phyloP scores from a whole-genome alignment of 768 basidiomycete species.

The Neoboletus magnificus region DNA sequence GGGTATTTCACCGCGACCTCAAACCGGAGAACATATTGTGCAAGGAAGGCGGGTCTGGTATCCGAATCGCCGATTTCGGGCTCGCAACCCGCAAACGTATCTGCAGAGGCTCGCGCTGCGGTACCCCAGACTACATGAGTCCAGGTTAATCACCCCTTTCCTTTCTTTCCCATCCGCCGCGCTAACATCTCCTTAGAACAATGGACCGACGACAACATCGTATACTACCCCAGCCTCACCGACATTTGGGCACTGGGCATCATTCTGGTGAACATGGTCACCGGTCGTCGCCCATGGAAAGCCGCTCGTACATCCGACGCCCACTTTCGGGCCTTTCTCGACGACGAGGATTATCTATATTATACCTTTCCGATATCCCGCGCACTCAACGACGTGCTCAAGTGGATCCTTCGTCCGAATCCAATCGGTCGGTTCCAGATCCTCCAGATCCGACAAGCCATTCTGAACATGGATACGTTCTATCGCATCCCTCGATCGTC shows the following conservation, averaged over 20 bases:
- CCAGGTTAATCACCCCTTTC: conserved; percentile 46
- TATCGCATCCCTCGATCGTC: conserved; percentile 4
- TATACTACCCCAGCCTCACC: conserved; percentile 30
- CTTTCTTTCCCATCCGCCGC: neutral
- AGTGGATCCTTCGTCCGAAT: conserved; percentile 14
- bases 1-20: conserved; percentile 82
- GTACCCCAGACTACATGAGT: conserved; percentile 65
- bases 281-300: conserved; percentile 37
- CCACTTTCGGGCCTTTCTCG: conserved; percentile 13
- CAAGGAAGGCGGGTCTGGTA: conserved; percentile 45
- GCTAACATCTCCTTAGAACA: conserved; percentile 37
- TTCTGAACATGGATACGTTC: conserved; percentile 16
- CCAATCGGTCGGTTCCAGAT: conserved; percentile 17
- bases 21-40: conserved; percentile 83
- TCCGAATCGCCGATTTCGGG: conserved; percentile 79
- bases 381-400: conserved; percentile 10
- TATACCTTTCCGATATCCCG: conserved; percentile 14
- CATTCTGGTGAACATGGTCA: conserved; percentile 80
- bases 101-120: conserved; percentile 52
- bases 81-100: conserved; percentile 49
- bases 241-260: conserved; percentile 77
- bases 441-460: conserved; percentile 14
- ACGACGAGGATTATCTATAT: conserved; percentile 16
- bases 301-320: conserved; percentile 5
- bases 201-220: conserved; percentile 46